Evolutionary conservation across 2,329 filamentous ascomycete species (phyloP), one percentile per base, ranked within the genome.

Genomic region (Trichoderma asperellum): DNA sequence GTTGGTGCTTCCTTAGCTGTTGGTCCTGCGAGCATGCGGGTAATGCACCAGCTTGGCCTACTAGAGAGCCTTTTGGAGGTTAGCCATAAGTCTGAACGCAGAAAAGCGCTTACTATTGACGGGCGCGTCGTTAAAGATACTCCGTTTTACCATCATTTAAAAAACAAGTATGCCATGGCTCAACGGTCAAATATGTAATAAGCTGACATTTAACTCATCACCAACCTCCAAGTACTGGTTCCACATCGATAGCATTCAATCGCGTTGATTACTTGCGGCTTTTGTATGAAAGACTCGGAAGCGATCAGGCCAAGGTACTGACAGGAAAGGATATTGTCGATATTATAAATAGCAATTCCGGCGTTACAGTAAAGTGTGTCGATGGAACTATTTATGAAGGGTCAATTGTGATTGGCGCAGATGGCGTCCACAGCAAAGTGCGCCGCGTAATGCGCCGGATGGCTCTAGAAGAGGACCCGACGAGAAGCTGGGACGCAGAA

Each of bases 351-450:
- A 57, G 43, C 35, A 40, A 40, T 14, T 66, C 72, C 11, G 74
- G 73, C 2, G 77, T 79, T 2, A 69, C 66, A 2, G 77, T 81
- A 2, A 69, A 71, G 47, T 79, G 78, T 27, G 70, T 72, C 16
- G 81, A 83, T 70, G 78, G 79, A 0, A 74, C 72, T 2, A 71
- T 71, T 4, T 77, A 79, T 66, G 69, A 71, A 2, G 81, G 77
- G 1, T 77, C 78, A 43, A 75, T 83, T 11, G 68, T 83, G 5
- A 74, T 83, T 29, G 81, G 81, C 18, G 77, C 79, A 14, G 81
- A 83, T 71, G 81, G 81, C 5, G 78, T 81, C 16, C 77, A 80
- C 55, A 82, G 80, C 69, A 74, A 71, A 5, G 74, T 78, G 3
- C 77, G 80, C 73, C 24, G 64, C 11, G 75, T 79, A 55, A 78